Conservation (phyloP, 225 moss, liverwort and hornwort genomes). For the Pseudisothecium myosuroides region DNA sequence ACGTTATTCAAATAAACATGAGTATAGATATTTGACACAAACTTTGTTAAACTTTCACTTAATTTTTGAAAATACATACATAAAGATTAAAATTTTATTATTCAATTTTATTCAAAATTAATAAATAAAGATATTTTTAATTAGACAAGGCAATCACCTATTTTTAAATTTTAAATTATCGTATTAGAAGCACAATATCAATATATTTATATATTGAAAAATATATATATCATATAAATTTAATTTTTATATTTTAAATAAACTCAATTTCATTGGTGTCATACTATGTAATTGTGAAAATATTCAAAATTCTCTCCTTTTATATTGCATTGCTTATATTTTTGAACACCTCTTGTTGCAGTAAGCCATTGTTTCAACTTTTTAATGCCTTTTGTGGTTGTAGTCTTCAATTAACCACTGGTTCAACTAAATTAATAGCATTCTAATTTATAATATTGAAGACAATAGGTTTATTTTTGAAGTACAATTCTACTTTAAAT, state of each 20-base stretch:
- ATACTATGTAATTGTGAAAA: neutral
- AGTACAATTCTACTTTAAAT: neutral
- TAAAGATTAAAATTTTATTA: too few relatives aligned
- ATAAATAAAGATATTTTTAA: neutral
- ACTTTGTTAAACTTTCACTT: neutral
- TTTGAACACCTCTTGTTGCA: neutral
- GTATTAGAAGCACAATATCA: neutral
- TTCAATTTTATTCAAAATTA: neutral
- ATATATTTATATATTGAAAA: neutral
- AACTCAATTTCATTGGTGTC: neutral
- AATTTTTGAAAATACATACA: neutral
- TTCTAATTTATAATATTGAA: neutral
- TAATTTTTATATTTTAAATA: neutral
- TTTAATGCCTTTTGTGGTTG: neutral
- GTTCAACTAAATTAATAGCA: neutral
- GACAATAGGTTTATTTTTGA: too few relatives aligned
- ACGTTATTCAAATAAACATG: neutral
- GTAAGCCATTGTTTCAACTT: neutral
- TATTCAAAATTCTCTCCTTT: neutral
- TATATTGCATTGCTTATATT: neutral
- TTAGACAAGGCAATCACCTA: neutral
- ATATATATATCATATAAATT: neutral
- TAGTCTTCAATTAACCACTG: fast-evolving
- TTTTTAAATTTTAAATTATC: neutral
- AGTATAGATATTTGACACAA: neutral